Percentiles rank a stretch among this genome's conserved stretches.
Conservation (phyloP, 495 filamentous ascomycete genomes). For the Aspergillus conjunctus region DNA sequence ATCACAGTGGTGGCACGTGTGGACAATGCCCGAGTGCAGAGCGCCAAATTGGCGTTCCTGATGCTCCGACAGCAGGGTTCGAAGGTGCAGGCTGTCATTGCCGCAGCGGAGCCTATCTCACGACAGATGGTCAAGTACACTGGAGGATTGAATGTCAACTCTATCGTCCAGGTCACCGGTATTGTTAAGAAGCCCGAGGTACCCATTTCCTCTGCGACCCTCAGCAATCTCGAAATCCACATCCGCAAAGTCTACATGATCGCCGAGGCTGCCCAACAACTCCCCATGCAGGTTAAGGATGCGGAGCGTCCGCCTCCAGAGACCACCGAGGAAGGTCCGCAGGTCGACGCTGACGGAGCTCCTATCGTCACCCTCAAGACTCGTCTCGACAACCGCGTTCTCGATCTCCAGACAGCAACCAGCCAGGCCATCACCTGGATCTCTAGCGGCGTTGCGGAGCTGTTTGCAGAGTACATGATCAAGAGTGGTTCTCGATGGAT, state of each 20-base stretch:
- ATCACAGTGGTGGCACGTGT: slow-evolving; percentile 81
- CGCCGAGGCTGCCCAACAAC: slow-evolving; percentile 60
- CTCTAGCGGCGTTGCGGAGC: slow-evolving; percentile 75
- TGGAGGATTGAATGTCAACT: slow-evolving; percentile 75
- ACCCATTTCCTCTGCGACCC: slow-evolving; percentile 73
- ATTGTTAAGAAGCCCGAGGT: slow-evolving; percentile 73
- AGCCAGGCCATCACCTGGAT: slow-evolving; percentile 86
- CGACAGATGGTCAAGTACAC: slow-evolving; percentile 89
- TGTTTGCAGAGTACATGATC: slow-evolving; percentile 80
- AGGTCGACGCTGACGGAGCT: slow-evolving; percentile 49
- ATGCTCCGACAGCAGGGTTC: slow-evolving; percentile 81
- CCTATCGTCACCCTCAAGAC: slow-evolving; percentile 74
- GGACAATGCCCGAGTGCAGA: slow-evolving; percentile 84
- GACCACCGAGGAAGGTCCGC: slow-evolving; percentile 44
- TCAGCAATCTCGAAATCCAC: slow-evolving; percentile 76
- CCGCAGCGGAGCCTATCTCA: slow-evolving; percentile 57
- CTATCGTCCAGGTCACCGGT: slow-evolving; percentile 77
- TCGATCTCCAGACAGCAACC: slow-evolving; percentile 86
- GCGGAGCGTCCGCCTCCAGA: slow-evolving; percentile 57
- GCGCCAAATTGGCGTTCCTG: slow-evolving; percentile 89
- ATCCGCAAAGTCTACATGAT: slow-evolving; percentile 80
- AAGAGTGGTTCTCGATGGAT: slow-evolving; percentile 80
- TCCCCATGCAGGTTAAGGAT: slow-evolving; percentile 75
- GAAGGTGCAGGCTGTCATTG: slow-evolving; percentile 77
- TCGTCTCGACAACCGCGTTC: slow-evolving; percentile 83